Base-by-base conservation (phyloP, 805 yeast genomes). In the Tetrapisispora pingtungensis region DNA sequence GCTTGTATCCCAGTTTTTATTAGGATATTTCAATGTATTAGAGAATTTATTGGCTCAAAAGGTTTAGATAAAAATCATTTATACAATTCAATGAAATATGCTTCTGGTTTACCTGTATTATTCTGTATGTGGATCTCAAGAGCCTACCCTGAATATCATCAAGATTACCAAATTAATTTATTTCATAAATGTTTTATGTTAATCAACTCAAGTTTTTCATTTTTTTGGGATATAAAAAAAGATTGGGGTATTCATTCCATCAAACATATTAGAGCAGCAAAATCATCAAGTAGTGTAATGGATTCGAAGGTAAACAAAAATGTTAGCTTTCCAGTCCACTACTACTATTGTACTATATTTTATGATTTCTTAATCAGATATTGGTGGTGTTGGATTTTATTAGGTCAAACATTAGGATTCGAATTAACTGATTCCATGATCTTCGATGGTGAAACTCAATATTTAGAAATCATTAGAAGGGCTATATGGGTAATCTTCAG, bases 401-500 rank as follows among this genome's bases (percentile, higher is more conserved):
- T 31, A 17, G 43, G 46, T 24, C 14, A 18, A 24, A 2, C 2
- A 14, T 7, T 31, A 10, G 41, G 39, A 4, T 32, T 33, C n/a
- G 27, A 32, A 5, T 20, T 42, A 4, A 32, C 35, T 39, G 34
- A 20, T 27, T 36, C 19, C 22, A 42, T 36, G 51, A 66, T 31
- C 45, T 81, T 84, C 40, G 52, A 51, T 26, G 54, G 55, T 49
- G 63, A 75, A 10, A 66, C 86, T 44, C 93, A 89, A 56, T 51
- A 77, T 3, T 63, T 89, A 43, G 98, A 93, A 59, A 69, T 93
- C 7, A 52, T 81, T 8, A 73, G 98, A 65, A 74, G 98, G 58
- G 85, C 89, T 78, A 64, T 87, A 42, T 93, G 99, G 99, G 77
- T 88, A 35, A 74, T 85, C 48, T 68, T 90, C 58, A 81, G 93